Evolutionary conservation across 805 yeast species (phyloP).

Genomic region (Starmerella geochares): DNA sequence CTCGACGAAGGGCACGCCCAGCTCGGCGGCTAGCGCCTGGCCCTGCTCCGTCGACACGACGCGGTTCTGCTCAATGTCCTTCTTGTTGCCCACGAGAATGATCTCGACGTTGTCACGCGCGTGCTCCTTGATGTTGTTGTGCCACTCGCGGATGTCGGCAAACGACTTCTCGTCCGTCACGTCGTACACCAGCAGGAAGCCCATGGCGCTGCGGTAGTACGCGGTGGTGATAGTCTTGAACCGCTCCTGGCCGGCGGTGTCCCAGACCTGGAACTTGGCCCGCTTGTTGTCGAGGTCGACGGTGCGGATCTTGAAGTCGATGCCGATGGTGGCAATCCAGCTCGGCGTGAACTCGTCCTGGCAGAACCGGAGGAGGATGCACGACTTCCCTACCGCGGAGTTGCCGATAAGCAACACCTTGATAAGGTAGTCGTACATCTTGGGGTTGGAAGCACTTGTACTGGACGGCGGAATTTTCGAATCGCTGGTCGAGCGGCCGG

Average conservation of each 20-base stretch:
- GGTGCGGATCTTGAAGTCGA: constrained; percentile 94
- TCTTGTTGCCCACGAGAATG: constrained; percentile 89
- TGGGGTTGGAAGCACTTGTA: constrained; percentile 13
- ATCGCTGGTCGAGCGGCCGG: not conserved
- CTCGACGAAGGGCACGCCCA: constrained; percentile 85
- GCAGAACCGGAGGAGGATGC: constrained; percentile 82
- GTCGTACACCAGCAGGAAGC: constrained; percentile 92
- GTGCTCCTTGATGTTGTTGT: constrained; percentile 87
- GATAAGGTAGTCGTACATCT: constrained; percentile 43
- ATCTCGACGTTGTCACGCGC: constrained; percentile 94
- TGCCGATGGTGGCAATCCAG: constrained; percentile 95
- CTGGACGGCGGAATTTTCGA: constrained; percentile 15
- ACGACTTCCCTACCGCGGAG: constrained; percentile 55
- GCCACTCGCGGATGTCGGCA: constrained; percentile 90
- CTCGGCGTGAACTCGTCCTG: constrained; percentile 95
- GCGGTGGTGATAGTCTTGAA: constrained; percentile 97
- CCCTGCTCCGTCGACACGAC: constrained; percentile 87
- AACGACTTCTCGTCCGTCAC: constrained; percentile 95
- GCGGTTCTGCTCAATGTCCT: constrained; percentile 80
- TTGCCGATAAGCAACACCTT: constrained; percentile 89
- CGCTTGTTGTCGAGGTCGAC: constrained; percentile 87
- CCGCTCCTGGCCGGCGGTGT: constrained; percentile 97
- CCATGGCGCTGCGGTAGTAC: constrained; percentile 97
- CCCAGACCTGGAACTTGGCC: constrained; percentile 95
- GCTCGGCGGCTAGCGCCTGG: constrained; percentile 71